Conservation (phyloP, 306 rosid genomes). For the apple (Malus domestica) region ASM211411v1 NC_041795.1:28218501-28219000, state of each 20-base stretch:
- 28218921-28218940: background rate
- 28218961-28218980: background rate
- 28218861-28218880: conserved; percentile 26
- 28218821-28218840: conserved; percentile 18
- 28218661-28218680: conserved; percentile 14
- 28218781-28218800: conserved; percentile 19
- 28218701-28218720: conserved; percentile 11
- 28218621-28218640: background rate
- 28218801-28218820: conserved; percentile 19
- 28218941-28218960: background rate
- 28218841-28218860: conserved; percentile 16
- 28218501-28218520: conserved; percentile 12
- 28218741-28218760: conserved; percentile 21
- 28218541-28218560: conserved; percentile 30
- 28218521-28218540: conserved; percentile 28
- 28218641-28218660: conserved; percentile 10
- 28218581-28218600: background rate
- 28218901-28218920: background rate
- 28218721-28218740: conserved; percentile 24
- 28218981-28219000: background rate
- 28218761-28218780: background rate
- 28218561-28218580: conserved; percentile 2
- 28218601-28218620: background rate
- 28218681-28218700: background rate
- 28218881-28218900: background rate